Evolutionary conservation across 176 grass and related monocot genomes (phyloP).

Genomic region (Oryza officinalis): DNA sequence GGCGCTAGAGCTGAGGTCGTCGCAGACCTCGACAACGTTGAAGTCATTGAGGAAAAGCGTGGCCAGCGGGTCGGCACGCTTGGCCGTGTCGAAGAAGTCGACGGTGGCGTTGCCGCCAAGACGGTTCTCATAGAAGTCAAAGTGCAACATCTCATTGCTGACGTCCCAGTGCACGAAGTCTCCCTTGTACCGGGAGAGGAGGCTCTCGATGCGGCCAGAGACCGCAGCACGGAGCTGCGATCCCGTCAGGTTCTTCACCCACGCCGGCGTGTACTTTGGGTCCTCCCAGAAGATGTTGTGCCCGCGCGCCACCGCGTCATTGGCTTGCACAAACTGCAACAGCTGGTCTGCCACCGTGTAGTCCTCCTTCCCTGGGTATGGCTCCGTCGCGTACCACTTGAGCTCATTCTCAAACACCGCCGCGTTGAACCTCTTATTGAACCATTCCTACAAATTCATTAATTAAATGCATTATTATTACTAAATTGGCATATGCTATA

Average conservation of each 20-base stretch:
- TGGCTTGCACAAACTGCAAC: conserved; percentile 56
- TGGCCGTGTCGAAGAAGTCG: conserved; percentile 74
- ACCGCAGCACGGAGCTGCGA: conserved; percentile 60
- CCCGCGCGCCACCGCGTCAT: conserved; percentile 63
- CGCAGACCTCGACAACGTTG: conserved; percentile 82
- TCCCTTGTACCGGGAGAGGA: conserved; percentile 69
- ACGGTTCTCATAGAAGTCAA: conserved; percentile 85
- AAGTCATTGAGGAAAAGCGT: conserved; percentile 97
- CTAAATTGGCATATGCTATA: no score
- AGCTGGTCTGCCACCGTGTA: conserved; percentile 62
- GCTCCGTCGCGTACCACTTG: conserved; percentile 95
- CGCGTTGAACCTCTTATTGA: conserved; percentile 62
- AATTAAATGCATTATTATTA: not conserved
- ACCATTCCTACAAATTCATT: conserved; percentile 61
- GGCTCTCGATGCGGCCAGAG: conserved; percentile 59
- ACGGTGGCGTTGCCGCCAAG: conserved; percentile 65
- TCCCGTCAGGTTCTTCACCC: conserved; percentile 77
- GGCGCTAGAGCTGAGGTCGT: conserved; percentile 72
- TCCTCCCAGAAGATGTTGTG: conserved; percentile 99
- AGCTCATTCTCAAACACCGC: conserved; percentile 98
- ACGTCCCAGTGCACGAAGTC: conserved; percentile 99
- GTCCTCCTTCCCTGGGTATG: conserved; percentile 59
- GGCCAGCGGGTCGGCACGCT: conserved; percentile 66
- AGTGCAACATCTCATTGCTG: conserved; percentile 94
- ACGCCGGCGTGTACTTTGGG: conserved; percentile 63